Conservation (phyloP, 2,329 filamentous ascomycete genomes). For the Penicillium vulpinum region DNA sequence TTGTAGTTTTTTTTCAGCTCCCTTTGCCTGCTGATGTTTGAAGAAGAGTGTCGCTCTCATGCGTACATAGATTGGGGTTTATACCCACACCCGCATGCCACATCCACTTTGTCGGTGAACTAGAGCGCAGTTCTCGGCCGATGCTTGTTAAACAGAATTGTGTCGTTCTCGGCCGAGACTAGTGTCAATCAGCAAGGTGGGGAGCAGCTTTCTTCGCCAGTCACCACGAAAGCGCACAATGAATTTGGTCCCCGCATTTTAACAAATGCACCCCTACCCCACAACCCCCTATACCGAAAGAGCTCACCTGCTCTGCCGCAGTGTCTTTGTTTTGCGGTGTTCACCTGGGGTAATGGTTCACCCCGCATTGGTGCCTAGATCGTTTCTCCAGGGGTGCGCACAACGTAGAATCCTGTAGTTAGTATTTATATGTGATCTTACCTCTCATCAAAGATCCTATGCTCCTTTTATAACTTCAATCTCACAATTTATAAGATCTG, state of each 20-base stretch:
- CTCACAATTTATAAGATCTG: background rate
- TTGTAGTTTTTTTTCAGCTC: background rate
- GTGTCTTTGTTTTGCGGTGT: background rate
- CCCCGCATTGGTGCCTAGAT: background rate
- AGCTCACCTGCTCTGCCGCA: background rate
- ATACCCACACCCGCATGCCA: background rate
- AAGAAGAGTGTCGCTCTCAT: background rate
- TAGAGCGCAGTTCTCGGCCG: background rate
- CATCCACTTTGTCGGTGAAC: background rate
- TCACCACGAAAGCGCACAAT: no score
- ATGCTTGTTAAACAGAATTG: background rate
- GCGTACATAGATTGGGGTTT: background rate
- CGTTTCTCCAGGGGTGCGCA: background rate
- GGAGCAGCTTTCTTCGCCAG: background rate
- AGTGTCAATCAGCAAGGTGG: background rate
- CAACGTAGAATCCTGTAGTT: background rate
- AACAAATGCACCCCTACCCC: background rate
- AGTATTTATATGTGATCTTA: background rate
- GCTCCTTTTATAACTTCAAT: background rate
- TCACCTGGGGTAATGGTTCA: background rate
- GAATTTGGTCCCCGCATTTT: background rate
- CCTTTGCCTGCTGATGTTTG: rapidly evolving
- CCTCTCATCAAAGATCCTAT: background rate
- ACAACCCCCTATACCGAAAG: background rate
- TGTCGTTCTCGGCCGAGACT: background rate